A percentile compares a stretch with the other conserved stretches of the same genome.
These are phyloP conservation scores for Rauvolfia tetraphylla DNA, from an alignment of 257 asterid genomes.

Conservation along the genomic window DNA sequence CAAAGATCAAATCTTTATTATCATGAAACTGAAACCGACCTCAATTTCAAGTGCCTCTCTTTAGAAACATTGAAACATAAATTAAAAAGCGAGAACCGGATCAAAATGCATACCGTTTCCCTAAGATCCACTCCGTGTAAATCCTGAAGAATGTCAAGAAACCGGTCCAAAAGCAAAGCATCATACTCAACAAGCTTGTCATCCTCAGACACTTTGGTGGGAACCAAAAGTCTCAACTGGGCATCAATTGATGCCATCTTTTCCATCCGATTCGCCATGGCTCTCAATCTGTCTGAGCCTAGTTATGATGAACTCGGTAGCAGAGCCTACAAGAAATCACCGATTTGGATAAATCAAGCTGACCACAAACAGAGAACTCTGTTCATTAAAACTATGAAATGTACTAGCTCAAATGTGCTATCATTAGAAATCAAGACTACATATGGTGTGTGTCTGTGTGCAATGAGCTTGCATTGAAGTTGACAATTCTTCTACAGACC, in stretches of 20 bases:
- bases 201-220: conserved; percentile 43
- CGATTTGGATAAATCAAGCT: conserved; percentile 10
- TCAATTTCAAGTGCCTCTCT: neutral
- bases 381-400: conserved; percentile 13
- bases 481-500: neutral
- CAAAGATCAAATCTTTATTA: conserved; percentile 18
- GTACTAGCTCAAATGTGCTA: neutral
- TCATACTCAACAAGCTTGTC: conserved; percentile 55
- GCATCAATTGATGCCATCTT: conserved; percentile 54
- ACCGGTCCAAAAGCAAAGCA: conserved; percentile 48
- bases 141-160: conserved; percentile 48
- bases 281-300: conserved; percentile 13
- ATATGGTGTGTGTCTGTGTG: neutral
- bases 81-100: neutral
- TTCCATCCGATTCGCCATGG: conserved; percentile 35
- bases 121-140: conserved; percentile 48
- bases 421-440: neutral
- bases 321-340: conserved; percentile 26
- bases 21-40: neutral
- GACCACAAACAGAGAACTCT: conserved; percentile 9
- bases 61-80: neutral
- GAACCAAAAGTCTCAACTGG: conserved; percentile 44
- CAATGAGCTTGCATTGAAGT: neutral
- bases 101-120: conserved; percentile 31
- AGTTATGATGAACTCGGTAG: neutral